These are phyloP conservation scores for Teunomyces stri DNA, from an alignment of 805 yeast genomes.

Conservation along the genomic window DNA sequence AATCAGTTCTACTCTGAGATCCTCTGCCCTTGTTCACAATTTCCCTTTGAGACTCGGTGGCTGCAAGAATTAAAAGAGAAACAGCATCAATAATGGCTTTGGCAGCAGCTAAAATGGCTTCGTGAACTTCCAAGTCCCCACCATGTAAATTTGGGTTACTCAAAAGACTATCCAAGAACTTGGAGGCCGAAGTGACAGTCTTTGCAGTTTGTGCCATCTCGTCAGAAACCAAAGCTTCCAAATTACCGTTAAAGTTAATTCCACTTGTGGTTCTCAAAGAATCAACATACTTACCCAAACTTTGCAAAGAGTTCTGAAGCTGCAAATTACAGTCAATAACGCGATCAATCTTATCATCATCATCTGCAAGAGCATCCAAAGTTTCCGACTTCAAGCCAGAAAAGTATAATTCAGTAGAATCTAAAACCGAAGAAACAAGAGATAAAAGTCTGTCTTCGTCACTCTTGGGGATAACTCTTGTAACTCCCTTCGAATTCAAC, in stretches of 20 bases:
- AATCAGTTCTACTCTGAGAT: slow-evolving; percentile 62
- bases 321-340: slow-evolving; percentile 75
- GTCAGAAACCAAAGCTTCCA: slow-evolving; percentile 67
- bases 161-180: slow-evolving; percentile 53
- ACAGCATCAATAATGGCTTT: slow-evolving; percentile 79
- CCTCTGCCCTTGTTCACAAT: slow-evolving; percentile 74
- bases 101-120: slow-evolving; percentile 74
- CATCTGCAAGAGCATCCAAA: slow-evolving; percentile 50
- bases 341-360: slow-evolving; percentile 65
- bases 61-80: slow-evolving; percentile 65
- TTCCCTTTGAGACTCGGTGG: slow-evolving; percentile 79
- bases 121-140: slow-evolving; percentile 66
- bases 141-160: slow-evolving; percentile 52
- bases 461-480: slow-evolving; percentile 50
- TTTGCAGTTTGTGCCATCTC: slow-evolving; percentile 74
- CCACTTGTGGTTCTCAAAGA: slow-evolving; percentile 39
- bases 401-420: slow-evolving; percentile 60
- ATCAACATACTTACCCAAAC: slow-evolving; percentile 54
- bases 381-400: slow-evolving; percentile 53
- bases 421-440: slow-evolving; percentile 53
- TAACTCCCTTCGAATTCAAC: slow-evolving; percentile 67
- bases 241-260: slow-evolving; percentile 44
- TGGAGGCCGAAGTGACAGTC: slow-evolving; percentile 64
- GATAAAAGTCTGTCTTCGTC: slow-evolving; percentile 51
- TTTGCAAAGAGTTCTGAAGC: slow-evolving; percentile 69